Percentiles rank a stretch among this genome's conserved stretches.
These are phyloP conservation scores for Aspergillus fructus DNA, from an alignment of 2,329 filamentous ascomycete genomes.

Conservation along the genomic window DNA sequence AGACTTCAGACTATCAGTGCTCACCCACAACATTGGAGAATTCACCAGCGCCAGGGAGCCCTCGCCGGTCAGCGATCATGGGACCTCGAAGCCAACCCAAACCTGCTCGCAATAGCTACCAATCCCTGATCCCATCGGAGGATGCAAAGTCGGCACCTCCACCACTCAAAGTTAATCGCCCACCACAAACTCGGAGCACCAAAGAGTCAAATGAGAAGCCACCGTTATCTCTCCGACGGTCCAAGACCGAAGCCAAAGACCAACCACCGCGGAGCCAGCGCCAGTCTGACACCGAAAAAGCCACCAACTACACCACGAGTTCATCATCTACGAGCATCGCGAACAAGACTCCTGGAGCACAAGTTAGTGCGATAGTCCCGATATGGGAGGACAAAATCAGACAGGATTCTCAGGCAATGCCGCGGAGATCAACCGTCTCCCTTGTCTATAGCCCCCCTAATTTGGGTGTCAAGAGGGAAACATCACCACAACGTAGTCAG, in stretches of 20 bases:
- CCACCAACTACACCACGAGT: not conserved
- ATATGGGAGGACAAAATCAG: constrained; percentile 42
- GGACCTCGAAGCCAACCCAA: constrained; percentile 35
- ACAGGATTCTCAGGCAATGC: constrained; percentile 10
- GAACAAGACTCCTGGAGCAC: constrained; percentile 14
- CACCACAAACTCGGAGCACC: constrained; percentile 2
- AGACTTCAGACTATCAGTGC: constrained; percentile 18
- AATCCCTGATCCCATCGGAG: constrained; percentile 16
- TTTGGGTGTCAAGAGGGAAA: constrained; percentile 5
- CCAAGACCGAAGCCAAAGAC: constrained; percentile 9
- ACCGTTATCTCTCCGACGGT: not conserved
- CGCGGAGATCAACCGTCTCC: constrained; percentile 17
- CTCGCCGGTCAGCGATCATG: constrained; percentile 33
- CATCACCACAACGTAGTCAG: constrained; percentile 4
- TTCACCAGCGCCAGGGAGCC: constrained; percentile 25
- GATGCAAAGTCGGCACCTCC: constrained; percentile 10
- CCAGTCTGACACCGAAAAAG: not conserved
- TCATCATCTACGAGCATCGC: constrained; percentile 6
- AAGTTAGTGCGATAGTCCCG: constrained; percentile 29
- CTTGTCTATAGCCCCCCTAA: constrained; percentile 15
- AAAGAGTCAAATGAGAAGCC: constrained; percentile 29
- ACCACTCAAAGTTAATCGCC: not conserved
- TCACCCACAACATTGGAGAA: constrained; percentile 28
- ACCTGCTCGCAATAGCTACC: constrained; percentile 22
- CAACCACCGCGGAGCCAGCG: not conserved